Conservation (phyloP, 108 stramenopile genomes). For the Skeletonema costatum region DNA sequence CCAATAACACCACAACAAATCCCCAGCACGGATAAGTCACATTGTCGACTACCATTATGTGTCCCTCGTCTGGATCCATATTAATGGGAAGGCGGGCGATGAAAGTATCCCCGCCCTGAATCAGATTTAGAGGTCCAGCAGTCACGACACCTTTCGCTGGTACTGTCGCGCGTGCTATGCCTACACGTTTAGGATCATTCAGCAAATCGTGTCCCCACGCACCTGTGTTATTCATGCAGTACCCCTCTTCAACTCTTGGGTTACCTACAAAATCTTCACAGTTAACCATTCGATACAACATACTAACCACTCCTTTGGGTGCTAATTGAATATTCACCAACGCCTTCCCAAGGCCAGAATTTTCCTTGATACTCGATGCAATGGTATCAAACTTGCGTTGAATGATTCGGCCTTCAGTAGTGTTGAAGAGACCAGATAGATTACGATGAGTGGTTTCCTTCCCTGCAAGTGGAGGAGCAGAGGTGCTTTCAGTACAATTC, state of each 20-base stretch:
- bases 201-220: conserved; percentile 39
- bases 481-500: conserved; percentile 22
- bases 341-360: conserved; percentile 22
- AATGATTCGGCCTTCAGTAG: conserved; percentile 5
- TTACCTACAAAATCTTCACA: conserved; percentile 28
- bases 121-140: conserved; percentile 54
- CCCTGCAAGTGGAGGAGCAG: conserved; percentile 25
- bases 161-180: conserved; percentile 37
- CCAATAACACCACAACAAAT: conserved; percentile 44
- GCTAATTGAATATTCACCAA: conserved; percentile 35
- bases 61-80: conserved; percentile 7
- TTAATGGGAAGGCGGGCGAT: conserved; percentile 54
- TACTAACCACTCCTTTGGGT: conserved; percentile 30
- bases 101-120: conserved; percentile 44
- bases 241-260: conserved; percentile 17
- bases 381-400: conserved; percentile 30
- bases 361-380: conserved; percentile 23
- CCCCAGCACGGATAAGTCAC: conserved; percentile 55
- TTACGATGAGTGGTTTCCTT: conserved; percentile 29
- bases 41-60: conserved; percentile 48
- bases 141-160: conserved; percentile 42
- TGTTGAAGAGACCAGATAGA: conserved; percentile 17
- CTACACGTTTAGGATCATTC: conserved; percentile 30
- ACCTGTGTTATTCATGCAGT: conserved; percentile 39
- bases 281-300: conserved; percentile 29